These are phyloP conservation scores for Wickerhamomyces pijperi DNA, from an alignment of 805 yeast genomes.

Conservation along the genomic window DNA sequence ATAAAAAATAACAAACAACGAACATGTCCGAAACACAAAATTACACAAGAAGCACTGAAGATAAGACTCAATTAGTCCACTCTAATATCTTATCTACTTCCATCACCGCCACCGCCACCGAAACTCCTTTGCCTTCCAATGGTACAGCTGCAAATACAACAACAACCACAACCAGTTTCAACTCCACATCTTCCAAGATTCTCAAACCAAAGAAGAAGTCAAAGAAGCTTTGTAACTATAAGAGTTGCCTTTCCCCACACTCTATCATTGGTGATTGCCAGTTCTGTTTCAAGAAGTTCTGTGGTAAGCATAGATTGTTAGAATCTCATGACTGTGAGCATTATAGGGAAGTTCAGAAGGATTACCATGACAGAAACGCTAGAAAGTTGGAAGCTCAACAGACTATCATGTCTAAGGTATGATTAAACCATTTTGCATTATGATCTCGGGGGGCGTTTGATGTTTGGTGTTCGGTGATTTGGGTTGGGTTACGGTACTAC, in stretches of 20 bases:
- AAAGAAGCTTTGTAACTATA: conserved; percentile 18
- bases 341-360: conserved; percentile 46
- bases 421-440: too few species aligned
- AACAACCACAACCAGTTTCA: not conserved
- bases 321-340: conserved; percentile 55
- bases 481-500: too few species aligned
- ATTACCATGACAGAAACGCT: conserved; percentile 53
- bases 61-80: too few species aligned
- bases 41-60: too few species aligned
- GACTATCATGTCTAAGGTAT: conserved; percentile 45
- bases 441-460: too few species aligned
- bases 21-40: too few species aligned
- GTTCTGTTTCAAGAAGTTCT: conserved; percentile 52
- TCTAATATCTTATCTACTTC: too few species aligned
- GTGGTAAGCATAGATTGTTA: conserved; percentile 53
- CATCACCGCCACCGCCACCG: too few species aligned
- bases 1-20: too few species aligned
- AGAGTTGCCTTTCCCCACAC: conserved; percentile 20
- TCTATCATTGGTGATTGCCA: conserved; percentile 50
- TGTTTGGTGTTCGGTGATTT: too few species aligned
- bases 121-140: too few species aligned
- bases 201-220: conserved; percentile 19
- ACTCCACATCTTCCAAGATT: conserved; percentile 1
- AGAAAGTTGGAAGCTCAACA: conserved; percentile 49
- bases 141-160: not conserved